These are phyloP conservation scores for Chaetomium sp. DNA, from an alignment of 2,329 filamentous ascomycete genomes.

Conservation along the genomic window DNA sequence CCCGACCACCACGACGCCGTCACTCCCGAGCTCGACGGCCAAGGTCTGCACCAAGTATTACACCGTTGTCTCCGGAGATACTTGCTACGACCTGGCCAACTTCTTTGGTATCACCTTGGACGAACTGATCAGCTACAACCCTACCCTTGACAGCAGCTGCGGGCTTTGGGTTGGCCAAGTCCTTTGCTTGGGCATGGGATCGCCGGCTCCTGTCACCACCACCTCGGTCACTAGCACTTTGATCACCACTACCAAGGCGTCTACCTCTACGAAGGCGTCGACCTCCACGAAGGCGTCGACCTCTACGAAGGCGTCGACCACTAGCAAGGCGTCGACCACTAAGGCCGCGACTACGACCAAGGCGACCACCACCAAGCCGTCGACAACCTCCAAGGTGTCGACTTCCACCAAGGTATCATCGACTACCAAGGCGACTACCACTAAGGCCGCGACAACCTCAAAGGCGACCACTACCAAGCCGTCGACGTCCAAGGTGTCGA, in stretches of 20 bases:
- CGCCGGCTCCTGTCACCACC: conserved; percentile 6
- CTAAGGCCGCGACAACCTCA: background rate
- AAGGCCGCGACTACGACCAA: background rate
- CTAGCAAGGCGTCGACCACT: conserved; percentile 8
- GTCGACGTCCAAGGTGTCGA: background rate
- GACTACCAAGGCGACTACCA: background rate
- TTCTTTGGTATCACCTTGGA: conserved; percentile 8
- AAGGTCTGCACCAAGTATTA: conserved; percentile 15
- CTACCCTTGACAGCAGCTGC: background rate
- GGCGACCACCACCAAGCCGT: conserved; percentile 9
- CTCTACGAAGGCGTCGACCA: conserved; percentile 5
- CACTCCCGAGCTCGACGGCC: conserved; percentile 8
- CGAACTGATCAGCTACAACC: conserved; percentile 16
- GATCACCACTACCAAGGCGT: conserved; percentile 11
- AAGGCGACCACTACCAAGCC: background rate
- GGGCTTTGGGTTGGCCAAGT: conserved; percentile 2
- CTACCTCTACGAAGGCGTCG: conserved; percentile 2
- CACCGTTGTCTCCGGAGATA: conserved; percentile 12
- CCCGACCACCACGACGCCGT: conserved; percentile 9
- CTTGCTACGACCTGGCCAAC: conserved; percentile 15
- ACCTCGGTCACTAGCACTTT: conserved; percentile 8
- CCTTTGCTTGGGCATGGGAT: conserved; percentile 15
- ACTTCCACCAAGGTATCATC: conserved; percentile 1
- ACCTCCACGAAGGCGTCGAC: conserved; percentile 4
- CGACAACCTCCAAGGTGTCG: conserved; percentile 2